Evolutionary conservation across 2,329 filamentous ascomycete genomes (phyloP).

Genomic region (Colletotrichum phormii): DNA sequence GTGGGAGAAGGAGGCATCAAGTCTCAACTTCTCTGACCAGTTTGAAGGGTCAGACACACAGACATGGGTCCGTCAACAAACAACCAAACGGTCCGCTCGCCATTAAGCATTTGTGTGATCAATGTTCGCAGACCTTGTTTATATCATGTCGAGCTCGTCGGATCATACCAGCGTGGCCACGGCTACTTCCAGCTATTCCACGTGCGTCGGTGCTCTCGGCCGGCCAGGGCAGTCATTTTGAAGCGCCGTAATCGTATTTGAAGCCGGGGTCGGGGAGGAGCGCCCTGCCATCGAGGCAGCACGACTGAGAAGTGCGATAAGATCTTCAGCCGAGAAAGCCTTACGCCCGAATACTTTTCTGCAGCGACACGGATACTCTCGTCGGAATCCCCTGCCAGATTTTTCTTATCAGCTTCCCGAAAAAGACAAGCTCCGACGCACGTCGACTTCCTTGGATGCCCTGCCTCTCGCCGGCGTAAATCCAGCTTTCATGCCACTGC

Average conservation of each 20-base stretch:
- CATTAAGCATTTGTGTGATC: neutral
- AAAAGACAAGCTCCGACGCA: slow-evolving; percentile 23
- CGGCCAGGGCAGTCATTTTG: neutral
- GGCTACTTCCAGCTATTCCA: neutral
- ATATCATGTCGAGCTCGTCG: neutral
- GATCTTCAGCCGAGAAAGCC: neutral
- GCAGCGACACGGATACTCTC: neutral
- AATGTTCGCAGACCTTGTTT: neutral
- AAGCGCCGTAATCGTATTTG: neutral
- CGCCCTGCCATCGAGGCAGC: neutral
- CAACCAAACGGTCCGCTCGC: neutral
- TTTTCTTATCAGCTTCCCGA: slow-evolving; percentile 14
- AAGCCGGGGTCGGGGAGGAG: neutral
- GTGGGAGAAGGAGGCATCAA: slow-evolving; percentile 23
- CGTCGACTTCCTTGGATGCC: neutral
- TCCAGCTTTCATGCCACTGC: neutral
- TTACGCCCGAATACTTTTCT: neutral
- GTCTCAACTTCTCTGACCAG: slow-evolving; percentile 15
- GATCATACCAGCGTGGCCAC: neutral
- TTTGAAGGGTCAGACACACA: slow-evolving; percentile 22
- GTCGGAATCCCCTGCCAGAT: neutral
- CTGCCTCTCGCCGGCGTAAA: slow-evolving; percentile 1
- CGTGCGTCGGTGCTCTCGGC: neutral
- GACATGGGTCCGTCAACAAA: slow-evolving; percentile 3
- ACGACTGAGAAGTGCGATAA: neutral